These are phyloP conservation scores for Meyerozyma sp. DNA, from an alignment of 1,139 yeast genomes.

Conservation along the genomic window DNA sequence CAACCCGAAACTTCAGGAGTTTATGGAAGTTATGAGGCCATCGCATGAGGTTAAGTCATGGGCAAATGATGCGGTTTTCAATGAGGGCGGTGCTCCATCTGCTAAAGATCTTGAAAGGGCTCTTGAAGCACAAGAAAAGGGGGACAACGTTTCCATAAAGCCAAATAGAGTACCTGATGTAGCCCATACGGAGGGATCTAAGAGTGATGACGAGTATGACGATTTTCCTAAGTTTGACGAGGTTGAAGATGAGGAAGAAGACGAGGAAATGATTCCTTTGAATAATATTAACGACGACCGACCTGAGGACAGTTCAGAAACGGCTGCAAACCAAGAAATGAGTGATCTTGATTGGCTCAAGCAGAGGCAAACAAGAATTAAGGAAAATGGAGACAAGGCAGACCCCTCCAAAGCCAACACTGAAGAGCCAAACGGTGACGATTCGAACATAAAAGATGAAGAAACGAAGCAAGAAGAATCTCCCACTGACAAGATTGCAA, in stretches of 20 bases:
- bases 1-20: constrained; percentile 73
- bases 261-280: constrained; percentile 11
- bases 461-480: constrained; percentile 9
- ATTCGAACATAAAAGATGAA: constrained; percentile 10
- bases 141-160: constrained; percentile 4
- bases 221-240: constrained; percentile 33
- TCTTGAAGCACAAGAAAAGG: constrained; percentile 21
- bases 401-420: constrained; percentile 11
- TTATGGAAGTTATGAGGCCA: constrained; percentile 78
- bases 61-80: constrained; percentile 67
- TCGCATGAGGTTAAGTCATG: constrained; percentile 59
- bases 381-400: constrained; percentile 34
- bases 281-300: constrained; percentile 1
- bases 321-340: constrained; percentile 49
- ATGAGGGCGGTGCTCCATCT: constrained; percentile 49
- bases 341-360: constrained; percentile 90
- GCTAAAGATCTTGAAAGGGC: constrained; percentile 37
- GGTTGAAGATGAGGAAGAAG: constrained; percentile 12
- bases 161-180: background rate
- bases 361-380: constrained; percentile 69
- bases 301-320: constrained; percentile 12
- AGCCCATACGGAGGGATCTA: constrained; percentile 4
- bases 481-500: constrained; percentile 41
- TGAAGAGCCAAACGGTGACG: constrained; percentile 4
- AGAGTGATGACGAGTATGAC: constrained; percentile 41